Percentiles rank a stretch among this genome's conserved stretches.
phyloP scores from a whole-genome alignment of 2,329 filamentous ascomycete genomes.

The Aspergillus versicolor region DNA sequence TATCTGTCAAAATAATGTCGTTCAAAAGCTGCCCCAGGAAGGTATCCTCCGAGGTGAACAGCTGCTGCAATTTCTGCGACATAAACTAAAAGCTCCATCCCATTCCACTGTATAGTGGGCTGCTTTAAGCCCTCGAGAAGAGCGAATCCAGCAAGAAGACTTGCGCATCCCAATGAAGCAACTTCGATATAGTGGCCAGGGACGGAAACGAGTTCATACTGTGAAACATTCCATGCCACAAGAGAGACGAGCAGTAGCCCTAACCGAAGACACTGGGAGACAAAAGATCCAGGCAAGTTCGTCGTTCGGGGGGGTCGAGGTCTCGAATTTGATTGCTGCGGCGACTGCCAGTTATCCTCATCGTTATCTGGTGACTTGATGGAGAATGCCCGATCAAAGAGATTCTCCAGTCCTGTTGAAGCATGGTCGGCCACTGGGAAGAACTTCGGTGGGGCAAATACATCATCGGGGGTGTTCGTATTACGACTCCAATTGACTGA shows the following conservation, averaged over 20 bases:
- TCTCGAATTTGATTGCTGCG: conserved; percentile 3
- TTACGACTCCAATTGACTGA: conserved; percentile 22
- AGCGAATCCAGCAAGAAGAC: conserved; percentile 41
- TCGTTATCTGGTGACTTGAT: conserved; percentile 31
- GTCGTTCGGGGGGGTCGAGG: conserved; percentile 4
- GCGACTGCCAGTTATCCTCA: conserved; percentile 21
- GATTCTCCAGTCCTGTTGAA: conserved; percentile 47
- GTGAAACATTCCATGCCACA: conserved; percentile 33
- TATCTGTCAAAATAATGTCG: conserved; percentile 40
- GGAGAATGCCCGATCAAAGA: conserved; percentile 49
- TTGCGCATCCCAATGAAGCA: conserved; percentile 38
- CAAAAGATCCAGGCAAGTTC: conserved; percentile 18
- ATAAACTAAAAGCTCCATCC: conserved; percentile 39
- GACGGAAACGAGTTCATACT: conserved; percentile 29
- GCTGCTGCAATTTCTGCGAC: conserved; percentile 39
- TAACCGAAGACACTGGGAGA: conserved; percentile 32
- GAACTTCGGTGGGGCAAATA: conserved; percentile 47
- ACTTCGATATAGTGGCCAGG: conserved; percentile 40
- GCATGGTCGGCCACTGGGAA: conserved; percentile 44
- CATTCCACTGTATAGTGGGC: conserved; percentile 38
- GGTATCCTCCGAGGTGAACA: conserved; percentile 37
- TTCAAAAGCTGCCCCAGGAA: conserved; percentile 30
- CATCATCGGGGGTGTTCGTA: conserved; percentile 21
- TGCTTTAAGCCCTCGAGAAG: conserved; percentile 39
- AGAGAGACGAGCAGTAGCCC: conserved; percentile 31